These are phyloP conservation scores for Cystobasidium ongulense DNA, from an alignment of 768 basidiomycete species.

Conservation along the genomic window DNA sequence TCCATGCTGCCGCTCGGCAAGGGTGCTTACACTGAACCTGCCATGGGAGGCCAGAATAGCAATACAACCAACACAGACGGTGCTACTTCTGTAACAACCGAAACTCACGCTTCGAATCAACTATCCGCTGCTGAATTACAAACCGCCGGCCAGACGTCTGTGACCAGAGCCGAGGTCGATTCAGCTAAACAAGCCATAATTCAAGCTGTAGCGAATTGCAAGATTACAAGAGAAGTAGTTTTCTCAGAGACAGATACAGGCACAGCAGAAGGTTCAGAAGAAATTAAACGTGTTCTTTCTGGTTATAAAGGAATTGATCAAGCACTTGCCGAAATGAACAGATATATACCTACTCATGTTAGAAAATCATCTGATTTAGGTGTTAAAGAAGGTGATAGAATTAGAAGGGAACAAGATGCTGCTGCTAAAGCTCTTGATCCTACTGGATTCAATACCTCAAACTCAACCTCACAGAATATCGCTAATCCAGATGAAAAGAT, in stretches of 20 bases:
- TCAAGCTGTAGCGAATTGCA: constrained; percentile 5
- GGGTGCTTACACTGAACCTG: not conserved
- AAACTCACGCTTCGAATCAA: not conserved
- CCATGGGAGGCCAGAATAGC: not conserved
- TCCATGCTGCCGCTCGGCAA: constrained; percentile 24
- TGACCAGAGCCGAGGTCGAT: constrained; percentile 8
- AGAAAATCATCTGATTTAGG: not conserved
- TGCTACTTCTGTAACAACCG: not conserved
- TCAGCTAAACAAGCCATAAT: constrained; percentile 15
- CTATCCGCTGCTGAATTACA: not conserved
- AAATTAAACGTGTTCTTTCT: not conserved
- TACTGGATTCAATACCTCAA: not conserved
- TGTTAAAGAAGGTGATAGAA: not conserved
- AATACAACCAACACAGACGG: not conserved
- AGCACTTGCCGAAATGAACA: constrained; percentile 4
- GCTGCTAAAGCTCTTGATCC: not conserved
- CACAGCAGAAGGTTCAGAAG: not conserved
- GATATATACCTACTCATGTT: not conserved
- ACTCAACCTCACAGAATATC: not conserved
- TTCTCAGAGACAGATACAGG: constrained; percentile 7
- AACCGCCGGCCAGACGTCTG: not conserved
- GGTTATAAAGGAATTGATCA: constrained; percentile 6
- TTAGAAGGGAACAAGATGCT: not conserved
- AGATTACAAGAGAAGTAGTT: not conserved
- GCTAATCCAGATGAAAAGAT: not conserved